These are phyloP conservation scores for Blastocystis sp. DNA, from an alignment of 352 stramenopile species.

Conservation along the genomic window DNA sequence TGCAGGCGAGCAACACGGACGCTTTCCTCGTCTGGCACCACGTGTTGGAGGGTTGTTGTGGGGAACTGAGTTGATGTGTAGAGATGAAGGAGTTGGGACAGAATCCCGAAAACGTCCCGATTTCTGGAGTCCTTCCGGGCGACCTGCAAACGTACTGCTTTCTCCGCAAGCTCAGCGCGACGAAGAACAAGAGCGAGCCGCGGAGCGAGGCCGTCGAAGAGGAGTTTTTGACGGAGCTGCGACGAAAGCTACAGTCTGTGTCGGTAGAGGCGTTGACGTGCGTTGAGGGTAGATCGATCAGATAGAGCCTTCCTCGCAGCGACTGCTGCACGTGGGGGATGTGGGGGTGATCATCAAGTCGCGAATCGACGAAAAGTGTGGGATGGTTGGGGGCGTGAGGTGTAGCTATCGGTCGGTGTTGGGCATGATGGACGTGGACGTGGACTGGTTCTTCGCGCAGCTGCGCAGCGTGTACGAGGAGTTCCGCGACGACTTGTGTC, in stretches of 20 bases:
- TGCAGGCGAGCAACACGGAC: background rate
- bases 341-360: slow-evolving; percentile 12
- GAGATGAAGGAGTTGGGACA: background rate
- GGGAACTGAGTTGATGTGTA: background rate
- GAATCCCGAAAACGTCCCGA: background rate
- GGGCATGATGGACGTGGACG: slow-evolving; percentile 35
- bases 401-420: slow-evolving; percentile 22
- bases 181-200: background rate
- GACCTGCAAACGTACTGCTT: slow-evolving; percentile 15
- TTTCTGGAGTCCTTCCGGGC: slow-evolving; percentile 10
- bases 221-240: background rate
- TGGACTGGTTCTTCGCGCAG: slow-evolving; percentile 45
- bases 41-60: background rate
- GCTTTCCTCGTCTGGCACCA: slow-evolving; percentile 7
- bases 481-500: slow-evolving; percentile 4
- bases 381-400: background rate
- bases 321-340: slow-evolving; percentile 32
- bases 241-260: background rate
- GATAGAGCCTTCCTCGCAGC: background rate
- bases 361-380: slow-evolving; percentile 24
- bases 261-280: background rate
- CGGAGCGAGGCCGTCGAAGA: background rate
- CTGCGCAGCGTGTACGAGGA: slow-evolving; percentile 4
- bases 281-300: background rate
- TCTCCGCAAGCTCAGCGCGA: slow-evolving; percentile 1